A percentile compares a stretch with the other conserved stretches of the same genome.
These are phyloP conservation scores for Claviceps cyperi DNA, from an alignment of 2,329 filamentous ascomycete species.

Conservation along the genomic window DNA sequence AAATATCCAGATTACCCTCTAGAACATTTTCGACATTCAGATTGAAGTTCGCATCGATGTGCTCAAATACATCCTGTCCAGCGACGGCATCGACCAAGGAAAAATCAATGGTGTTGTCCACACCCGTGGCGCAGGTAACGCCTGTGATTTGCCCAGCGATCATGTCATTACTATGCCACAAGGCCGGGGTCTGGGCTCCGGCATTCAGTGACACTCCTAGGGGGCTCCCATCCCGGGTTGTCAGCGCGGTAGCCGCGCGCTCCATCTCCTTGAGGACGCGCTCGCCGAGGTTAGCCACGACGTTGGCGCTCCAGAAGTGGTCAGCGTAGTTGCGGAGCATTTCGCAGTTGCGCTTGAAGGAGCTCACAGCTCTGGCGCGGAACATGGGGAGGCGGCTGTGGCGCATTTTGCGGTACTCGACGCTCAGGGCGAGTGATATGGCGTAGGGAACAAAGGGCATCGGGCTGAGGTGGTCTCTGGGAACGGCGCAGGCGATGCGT, in stretches of 20 bases:
- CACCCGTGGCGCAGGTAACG: conserved; percentile 14
- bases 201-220: no score
- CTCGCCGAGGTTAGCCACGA: conserved; percentile 40
- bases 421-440: conserved; percentile 44
- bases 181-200: conserved; percentile 10
- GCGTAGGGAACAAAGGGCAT: conserved; percentile 48
- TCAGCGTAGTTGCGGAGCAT: conserved; percentile 38
- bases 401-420: conserved; percentile 50
- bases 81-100: conserved; percentile 28
- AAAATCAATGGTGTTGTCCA: conserved; percentile 25
- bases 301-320: conserved; percentile 42
- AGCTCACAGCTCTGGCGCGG: conserved; percentile 36
- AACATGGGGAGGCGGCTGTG: conserved; percentile 46
- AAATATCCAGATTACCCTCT: conserved; percentile 40
- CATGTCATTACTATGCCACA: conserved; percentile 6
- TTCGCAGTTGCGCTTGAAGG: conserved; percentile 40
- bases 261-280: conserved; percentile 42
- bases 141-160: conserved; percentile 12
- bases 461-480: conserved; percentile 34
- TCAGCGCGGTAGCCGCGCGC: conserved; percentile 33
- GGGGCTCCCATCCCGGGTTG: conserved; percentile 17
- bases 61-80: conserved; percentile 38
- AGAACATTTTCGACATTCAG: conserved; percentile 38
- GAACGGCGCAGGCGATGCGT: conserved; percentile 40
- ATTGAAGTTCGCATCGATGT: conserved; percentile 41